Percentiles rank a stretch among this genome's conserved stretches.
Conservation (phyloP, 1,284 basidiomycete genomes). For the Ganoderma sinense region DNA sequence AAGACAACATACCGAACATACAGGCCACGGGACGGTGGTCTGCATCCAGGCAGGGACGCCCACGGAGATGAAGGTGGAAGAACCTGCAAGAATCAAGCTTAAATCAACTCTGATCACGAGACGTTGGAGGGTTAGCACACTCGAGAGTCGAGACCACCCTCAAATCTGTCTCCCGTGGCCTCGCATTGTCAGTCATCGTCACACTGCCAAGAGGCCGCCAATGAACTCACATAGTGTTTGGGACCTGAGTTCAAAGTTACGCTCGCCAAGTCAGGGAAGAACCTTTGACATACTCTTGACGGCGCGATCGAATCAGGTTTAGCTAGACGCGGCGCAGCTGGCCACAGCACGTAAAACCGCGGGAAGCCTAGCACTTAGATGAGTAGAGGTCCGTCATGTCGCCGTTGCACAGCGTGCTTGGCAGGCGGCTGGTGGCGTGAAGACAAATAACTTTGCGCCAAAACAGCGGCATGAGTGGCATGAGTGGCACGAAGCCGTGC, state of each 20-base stretch:
- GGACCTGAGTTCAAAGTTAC: background rate
- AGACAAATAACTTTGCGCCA: background rate
- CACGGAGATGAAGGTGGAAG: slow-evolving; percentile 21
- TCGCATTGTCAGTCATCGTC: background rate
- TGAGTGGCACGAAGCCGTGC: background rate
- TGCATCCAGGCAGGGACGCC: background rate
- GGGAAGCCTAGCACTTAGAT: background rate
- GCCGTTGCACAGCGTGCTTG: background rate
- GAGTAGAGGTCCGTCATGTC: background rate
- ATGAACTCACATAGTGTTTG: background rate
- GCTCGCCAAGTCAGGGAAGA: background rate
- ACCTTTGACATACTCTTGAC: background rate
- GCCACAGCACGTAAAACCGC: background rate
- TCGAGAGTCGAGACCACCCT: too few relatives aligned
- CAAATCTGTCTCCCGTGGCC: too few relatives aligned
- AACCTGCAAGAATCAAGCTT: background rate
- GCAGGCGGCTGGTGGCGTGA: background rate
- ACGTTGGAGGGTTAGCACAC: background rate
- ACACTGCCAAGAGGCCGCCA: background rate
- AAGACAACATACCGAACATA: slow-evolving; percentile 13
- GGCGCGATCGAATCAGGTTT: background rate
- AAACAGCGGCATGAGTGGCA: background rate
- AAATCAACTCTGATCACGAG: background rate
- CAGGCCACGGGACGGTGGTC: slow-evolving; percentile 4
- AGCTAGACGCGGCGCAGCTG: background rate